Evolutionary conservation across 805 yeast genomes (phyloP).

Genomic region (Pichia pseudocactophila): DNA sequence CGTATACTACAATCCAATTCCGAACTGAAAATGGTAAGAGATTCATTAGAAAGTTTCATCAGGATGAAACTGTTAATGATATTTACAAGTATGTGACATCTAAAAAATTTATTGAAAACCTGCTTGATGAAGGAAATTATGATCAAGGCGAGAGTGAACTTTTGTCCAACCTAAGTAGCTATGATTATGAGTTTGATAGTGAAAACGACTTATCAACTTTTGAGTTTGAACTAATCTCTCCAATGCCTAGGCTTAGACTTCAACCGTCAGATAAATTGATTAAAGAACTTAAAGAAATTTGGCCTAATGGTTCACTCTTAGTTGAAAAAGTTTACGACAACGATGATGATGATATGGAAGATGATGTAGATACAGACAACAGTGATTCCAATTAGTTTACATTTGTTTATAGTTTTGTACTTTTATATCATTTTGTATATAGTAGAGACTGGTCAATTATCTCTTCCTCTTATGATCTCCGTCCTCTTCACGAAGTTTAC

Average conservation of each 20-base stretch:
- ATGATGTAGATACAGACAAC: slow-evolving; percentile 8
- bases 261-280: slow-evolving; percentile 16
- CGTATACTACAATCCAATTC: slow-evolving; percentile 39
- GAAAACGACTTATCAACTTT: slow-evolving; percentile 19
- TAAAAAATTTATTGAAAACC: slow-evolving; percentile 20
- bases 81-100: slow-evolving; percentile 44
- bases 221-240: slow-evolving; percentile 28
- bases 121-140: slow-evolving; percentile 7
- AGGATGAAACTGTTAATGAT: slow-evolving; percentile 34
- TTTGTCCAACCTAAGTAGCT: slow-evolving; percentile 1
- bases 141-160: slow-evolving; percentile 10
- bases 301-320: slow-evolving; percentile 32
- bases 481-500: slow-evolving; percentile 13
- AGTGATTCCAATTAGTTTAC: not conserved
- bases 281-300: slow-evolving; percentile 23
- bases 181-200: slow-evolving; percentile 3
- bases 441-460: slow-evolving; percentile 4
- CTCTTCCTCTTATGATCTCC: slow-evolving; percentile 19
- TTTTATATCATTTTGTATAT: not conserved
- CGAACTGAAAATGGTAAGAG: slow-evolving; percentile 47
- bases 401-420: too few species aligned
- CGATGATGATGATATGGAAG: slow-evolving; percentile 16
- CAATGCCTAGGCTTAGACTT: slow-evolving; percentile 29
- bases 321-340: slow-evolving; percentile 23
- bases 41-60: slow-evolving; percentile 35